These are phyloP conservation scores for Neoarthrinium moseri DNA, from an alignment of 2,329 filamentous ascomycete genomes.

Conservation along the genomic window DNA sequence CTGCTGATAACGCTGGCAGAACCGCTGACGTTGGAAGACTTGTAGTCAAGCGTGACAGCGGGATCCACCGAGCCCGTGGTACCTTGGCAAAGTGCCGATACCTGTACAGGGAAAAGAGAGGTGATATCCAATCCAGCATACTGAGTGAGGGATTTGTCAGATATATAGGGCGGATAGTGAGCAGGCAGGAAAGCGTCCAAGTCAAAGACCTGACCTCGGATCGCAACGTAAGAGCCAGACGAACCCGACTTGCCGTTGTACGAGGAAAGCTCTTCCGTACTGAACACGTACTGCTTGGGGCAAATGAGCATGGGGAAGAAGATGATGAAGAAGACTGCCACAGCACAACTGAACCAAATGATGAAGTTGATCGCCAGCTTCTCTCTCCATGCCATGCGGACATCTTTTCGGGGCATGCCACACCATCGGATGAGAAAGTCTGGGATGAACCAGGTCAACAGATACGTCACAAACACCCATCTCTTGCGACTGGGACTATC, in stretches of 20 bases:
- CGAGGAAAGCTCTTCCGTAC: slow-evolving; percentile 68
- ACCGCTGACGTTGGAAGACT: slow-evolving; percentile 71
- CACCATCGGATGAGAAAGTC: slow-evolving; percentile 76
- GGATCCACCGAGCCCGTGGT: slow-evolving; percentile 62
- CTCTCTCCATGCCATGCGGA: slow-evolving; percentile 91
- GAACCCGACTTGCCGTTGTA: slow-evolving; percentile 70
- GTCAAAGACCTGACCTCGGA: slow-evolving; percentile 89
- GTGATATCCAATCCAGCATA: slow-evolving; percentile 91
- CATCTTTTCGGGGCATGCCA: slow-evolving; percentile 87
- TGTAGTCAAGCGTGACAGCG: slow-evolving; percentile 82
- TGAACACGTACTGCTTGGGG: slow-evolving; percentile 87
- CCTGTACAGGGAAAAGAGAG: slow-evolving; percentile 86
- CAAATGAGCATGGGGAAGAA: slow-evolving; percentile 86
- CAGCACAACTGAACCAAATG: slow-evolving; percentile 83
- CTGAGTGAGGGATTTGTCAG: slow-evolving; percentile 64
- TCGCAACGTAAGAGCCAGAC: slow-evolving; percentile 66
- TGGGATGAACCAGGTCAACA: slow-evolving; percentile 84
- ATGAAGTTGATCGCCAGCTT: slow-evolving; percentile 97
- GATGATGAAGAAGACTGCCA: slow-evolving; percentile 86
- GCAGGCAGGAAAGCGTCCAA: slow-evolving; percentile 68
- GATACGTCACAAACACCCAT: slow-evolving; percentile 82
- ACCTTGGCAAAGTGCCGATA: slow-evolving; percentile 86
- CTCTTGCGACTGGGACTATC: slow-evolving; percentile 80
- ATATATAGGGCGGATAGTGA: slow-evolving; percentile 72
- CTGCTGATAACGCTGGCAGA: slow-evolving; percentile 62